Percentiles rank a stretch among this genome's conserved stretches.
Conservation (phyloP, 768 basidiomycete species). For the Tricholoma matsutake region DNA sequence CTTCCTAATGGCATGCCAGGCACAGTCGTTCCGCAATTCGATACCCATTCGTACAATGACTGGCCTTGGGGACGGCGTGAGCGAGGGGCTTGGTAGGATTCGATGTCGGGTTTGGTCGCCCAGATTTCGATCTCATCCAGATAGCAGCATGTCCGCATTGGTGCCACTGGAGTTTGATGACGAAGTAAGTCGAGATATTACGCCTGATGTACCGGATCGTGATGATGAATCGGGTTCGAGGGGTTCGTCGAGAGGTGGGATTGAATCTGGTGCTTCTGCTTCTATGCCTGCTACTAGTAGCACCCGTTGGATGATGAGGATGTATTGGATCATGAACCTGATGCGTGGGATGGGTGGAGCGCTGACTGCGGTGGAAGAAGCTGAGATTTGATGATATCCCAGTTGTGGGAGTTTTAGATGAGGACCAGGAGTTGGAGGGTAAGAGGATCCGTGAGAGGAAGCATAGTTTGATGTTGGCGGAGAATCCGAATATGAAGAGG, state of each 20-base stretch:
- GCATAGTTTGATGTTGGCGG: too few species aligned
- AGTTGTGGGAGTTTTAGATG: conserved; percentile 38
- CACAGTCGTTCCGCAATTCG: too few species aligned
- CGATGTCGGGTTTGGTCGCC: too few species aligned
- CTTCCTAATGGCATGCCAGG: too few species aligned
- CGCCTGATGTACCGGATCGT: conserved; percentile 30
- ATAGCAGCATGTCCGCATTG: too few species aligned
- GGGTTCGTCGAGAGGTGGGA: background rate
- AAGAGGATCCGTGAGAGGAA: too few species aligned
- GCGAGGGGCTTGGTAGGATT: conserved; percentile 61
- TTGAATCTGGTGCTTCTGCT: background rate
- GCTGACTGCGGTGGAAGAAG: conserved; percentile 52
- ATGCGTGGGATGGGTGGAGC: background rate
- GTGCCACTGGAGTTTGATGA: too few species aligned
- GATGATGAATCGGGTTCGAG: too few species aligned
- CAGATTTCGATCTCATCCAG: too few species aligned
- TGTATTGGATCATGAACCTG: conserved; percentile 9
- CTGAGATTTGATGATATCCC: conserved; percentile 50
- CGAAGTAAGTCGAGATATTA: too few species aligned
- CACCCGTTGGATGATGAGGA: conserved; percentile 1
- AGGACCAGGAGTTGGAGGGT: conserved; percentile 31
- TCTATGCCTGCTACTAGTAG: background rate
- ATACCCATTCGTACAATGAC: conserved; percentile 66
- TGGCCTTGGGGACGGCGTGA: conserved; percentile 52
- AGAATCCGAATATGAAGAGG: too few species aligned